phyloP scores from a whole-genome alignment of 2,329 filamentous ascomycete genomes.

The Cladosporium oxysporum region DNA sequence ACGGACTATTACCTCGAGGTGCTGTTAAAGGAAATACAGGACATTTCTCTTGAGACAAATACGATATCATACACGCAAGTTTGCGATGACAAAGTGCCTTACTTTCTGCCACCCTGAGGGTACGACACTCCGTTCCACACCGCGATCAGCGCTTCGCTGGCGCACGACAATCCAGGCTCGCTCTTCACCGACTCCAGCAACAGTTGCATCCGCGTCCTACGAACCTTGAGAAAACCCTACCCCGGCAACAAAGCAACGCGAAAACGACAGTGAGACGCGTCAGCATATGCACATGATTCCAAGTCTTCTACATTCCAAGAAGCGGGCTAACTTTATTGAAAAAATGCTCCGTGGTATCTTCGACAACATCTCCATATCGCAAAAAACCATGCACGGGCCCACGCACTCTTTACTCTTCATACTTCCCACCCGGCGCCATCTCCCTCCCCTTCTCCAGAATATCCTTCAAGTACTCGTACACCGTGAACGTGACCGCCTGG shows the following conservation, averaged over 20 bases:
- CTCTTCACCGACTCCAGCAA: neutral
- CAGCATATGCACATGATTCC: too few relatives aligned
- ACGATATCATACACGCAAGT: neutral
- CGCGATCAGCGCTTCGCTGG: neutral
- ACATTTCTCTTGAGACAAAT: neutral
- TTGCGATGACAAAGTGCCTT: neutral
- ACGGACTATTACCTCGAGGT: neutral
- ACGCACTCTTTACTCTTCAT: conserved; percentile 47
- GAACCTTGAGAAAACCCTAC: neutral
- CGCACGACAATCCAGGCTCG: neutral
- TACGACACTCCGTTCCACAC: neutral
- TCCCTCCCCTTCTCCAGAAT: conserved; percentile 51
- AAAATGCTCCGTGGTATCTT: neutral
- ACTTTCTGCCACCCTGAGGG: neutral
- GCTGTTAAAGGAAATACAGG: neutral
- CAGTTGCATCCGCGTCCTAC: neutral
- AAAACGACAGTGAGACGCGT: too few relatives aligned
- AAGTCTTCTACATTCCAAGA: neutral
- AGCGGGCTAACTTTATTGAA: too few relatives aligned
- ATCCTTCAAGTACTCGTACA: conserved; percentile 55
- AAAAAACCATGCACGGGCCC: too few relatives aligned
- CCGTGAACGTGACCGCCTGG: conserved; percentile 74
- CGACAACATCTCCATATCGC: too few relatives aligned
- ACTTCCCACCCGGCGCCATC: conserved; percentile 48
- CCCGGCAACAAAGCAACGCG: neutral